phyloP scores from a whole-genome alignment of 2,329 filamentous ascomycete species.

The Claviceps capensis region DNA sequence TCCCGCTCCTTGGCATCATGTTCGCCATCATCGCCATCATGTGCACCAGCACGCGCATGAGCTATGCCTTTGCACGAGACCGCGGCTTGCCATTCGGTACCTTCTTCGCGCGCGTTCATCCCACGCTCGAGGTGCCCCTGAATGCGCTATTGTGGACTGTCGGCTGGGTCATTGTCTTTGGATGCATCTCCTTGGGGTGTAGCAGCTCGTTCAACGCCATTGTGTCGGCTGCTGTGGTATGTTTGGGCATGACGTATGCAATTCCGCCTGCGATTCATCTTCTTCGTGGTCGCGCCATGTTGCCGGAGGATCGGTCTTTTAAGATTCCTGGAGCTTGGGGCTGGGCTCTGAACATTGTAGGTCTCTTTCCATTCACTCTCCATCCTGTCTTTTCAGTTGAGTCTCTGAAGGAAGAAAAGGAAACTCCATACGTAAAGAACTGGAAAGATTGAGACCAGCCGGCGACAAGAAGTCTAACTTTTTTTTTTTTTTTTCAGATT shows the following conservation, averaged over 20 bases:
- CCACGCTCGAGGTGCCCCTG: conserved; percentile 47
- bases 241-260: conserved; percentile 55
- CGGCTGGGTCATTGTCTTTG: conserved; percentile 51
- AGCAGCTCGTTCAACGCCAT: conserved; percentile 58
- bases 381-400: too few relatives aligned
- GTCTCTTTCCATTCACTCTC: too few relatives aligned
- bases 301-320: conserved; percentile 36
- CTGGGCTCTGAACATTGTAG: conserved; percentile 21
- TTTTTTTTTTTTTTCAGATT: conserved; percentile 6
- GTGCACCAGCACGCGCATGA: conserved; percentile 53
- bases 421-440: too few relatives aligned
- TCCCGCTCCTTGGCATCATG: conserved; percentile 44
- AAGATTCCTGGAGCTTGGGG: conserved; percentile 22
- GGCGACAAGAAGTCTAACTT: too few relatives aligned
- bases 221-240: conserved; percentile 55
- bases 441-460: neutral
- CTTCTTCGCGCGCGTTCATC: conserved; percentile 48
- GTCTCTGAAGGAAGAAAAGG: too few relatives aligned
- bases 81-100: conserved; percentile 51
- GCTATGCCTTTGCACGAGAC: conserved; percentile 51
- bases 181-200: conserved; percentile 56
- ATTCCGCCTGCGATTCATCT: conserved; percentile 61
- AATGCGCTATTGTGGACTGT: conserved; percentile 52
- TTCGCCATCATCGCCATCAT: conserved; percentile 44
- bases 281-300: conserved; percentile 48